phyloP scores from a whole-genome alignment of 106 monocot genomes.

The Gastrodia elata region DNA sequence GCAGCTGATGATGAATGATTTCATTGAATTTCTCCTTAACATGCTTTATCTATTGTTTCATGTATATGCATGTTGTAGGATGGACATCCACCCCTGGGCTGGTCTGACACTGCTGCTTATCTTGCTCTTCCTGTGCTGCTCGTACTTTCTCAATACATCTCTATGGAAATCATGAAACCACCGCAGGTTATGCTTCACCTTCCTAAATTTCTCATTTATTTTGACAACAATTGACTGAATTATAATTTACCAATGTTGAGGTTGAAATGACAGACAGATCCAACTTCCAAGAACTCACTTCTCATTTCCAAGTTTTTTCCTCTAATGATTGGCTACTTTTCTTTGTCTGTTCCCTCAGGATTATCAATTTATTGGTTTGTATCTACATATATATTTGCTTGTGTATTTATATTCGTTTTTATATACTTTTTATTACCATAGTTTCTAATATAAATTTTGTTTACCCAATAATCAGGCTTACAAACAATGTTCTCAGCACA shows the following conservation, averaged over 20 bases:
- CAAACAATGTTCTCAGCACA: conserved; percentile 93
- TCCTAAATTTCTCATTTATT: neutral
- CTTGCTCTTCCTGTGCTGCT: conserved; percentile 90
- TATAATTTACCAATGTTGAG: neutral
- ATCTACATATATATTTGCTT: conserved; percentile 8
- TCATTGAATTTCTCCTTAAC: neutral
- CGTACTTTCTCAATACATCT: conserved; percentile 78
- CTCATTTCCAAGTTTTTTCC: conserved; percentile 91
- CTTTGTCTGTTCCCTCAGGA: conserved; percentile 90
- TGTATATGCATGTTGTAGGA: conserved; percentile 39
- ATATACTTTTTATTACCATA: neutral
- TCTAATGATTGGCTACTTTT: conserved; percentile 94
- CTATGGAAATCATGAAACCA: conserved; percentile 98
- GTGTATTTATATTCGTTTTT: neutral
- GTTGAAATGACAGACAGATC: conserved; percentile 61
- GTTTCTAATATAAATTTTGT: neutral
- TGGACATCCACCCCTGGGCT: conserved; percentile 95
- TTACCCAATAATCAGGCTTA: conserved; percentile 46
- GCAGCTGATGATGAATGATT: neutral
- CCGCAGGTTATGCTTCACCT: conserved; percentile 61
- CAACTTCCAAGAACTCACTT: conserved; percentile 74
- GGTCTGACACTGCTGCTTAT: conserved; percentile 84
- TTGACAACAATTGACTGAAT: neutral
- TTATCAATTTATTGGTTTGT: conserved; percentile 93
- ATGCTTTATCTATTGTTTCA: neutral